phyloP scores from a whole-genome alignment of 371 early-diverging fungal genomes.

The Mortierella sp. region DNA sequence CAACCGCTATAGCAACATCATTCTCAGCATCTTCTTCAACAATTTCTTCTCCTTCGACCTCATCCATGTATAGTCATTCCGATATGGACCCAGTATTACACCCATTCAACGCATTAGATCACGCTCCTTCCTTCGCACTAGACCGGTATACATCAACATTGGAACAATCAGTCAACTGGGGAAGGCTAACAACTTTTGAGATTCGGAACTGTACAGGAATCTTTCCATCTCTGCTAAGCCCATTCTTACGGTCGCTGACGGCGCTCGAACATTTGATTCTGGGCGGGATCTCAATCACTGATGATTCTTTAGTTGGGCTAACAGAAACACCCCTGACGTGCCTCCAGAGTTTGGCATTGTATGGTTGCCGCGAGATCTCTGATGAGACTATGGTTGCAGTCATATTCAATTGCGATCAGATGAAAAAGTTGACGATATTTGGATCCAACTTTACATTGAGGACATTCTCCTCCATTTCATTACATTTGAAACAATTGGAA shows the following conservation, averaged over 20 bases:
- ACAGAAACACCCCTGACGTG: slow-evolving; percentile 23
- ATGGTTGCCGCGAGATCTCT: slow-evolving; percentile 43
- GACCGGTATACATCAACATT: slow-evolving; percentile 22
- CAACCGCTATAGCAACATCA: not conserved
- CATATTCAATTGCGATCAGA: slow-evolving; percentile 48
- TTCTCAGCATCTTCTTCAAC: slow-evolving; percentile 25
- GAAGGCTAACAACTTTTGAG: slow-evolving; percentile 22
- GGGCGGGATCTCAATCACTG: slow-evolving; percentile 45
- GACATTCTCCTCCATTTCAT: slow-evolving; percentile 40
- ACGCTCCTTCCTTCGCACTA: slow-evolving; percentile 9
- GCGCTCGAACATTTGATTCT: slow-evolving; percentile 28
- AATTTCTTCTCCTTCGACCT: slow-evolving; percentile 29
- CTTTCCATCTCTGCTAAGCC: slow-evolving; percentile 11
- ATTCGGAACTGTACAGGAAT: slow-evolving; percentile 35
- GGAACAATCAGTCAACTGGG: not conserved
- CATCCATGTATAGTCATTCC: slow-evolving; percentile 29
- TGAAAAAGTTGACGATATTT: slow-evolving; percentile 36
- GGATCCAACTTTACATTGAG: slow-evolving; percentile 41
- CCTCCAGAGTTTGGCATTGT: slow-evolving; percentile 19
- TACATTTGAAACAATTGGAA: slow-evolving; percentile 38
- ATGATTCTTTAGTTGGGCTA: slow-evolving; percentile 31
- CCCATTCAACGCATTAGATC: not conserved
- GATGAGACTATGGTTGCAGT: slow-evolving; percentile 48
- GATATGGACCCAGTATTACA: slow-evolving; percentile 12
- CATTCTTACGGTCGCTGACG: slow-evolving; percentile 23